A percentile compares a stretch with the other conserved stretches of the same genome.
Evolutionary conservation across 768 basidiomycete species (phyloP).

Genomic region (Lactarius akahatsu): DNA sequence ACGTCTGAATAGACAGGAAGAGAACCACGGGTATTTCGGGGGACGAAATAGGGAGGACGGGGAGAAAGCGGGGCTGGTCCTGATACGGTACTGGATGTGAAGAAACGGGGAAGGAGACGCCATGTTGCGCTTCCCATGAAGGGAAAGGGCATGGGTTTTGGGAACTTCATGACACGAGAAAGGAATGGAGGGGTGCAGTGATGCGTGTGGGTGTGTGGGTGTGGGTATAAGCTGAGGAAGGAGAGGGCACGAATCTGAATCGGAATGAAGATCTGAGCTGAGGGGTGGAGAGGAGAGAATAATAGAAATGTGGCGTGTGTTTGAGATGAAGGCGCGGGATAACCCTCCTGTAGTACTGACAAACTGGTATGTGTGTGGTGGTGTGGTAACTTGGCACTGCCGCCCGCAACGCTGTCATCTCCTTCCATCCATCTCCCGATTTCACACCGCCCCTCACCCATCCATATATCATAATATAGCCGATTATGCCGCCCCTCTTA

Average conservation of each 20-base stretch:
- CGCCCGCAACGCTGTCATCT: slow-evolving; percentile 24
- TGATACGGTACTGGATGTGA: slow-evolving; percentile 16
- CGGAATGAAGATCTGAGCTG: background rate
- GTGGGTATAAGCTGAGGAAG: background rate
- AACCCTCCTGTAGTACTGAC: background rate
- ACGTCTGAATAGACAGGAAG: slow-evolving; percentile 77
- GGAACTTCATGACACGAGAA: slow-evolving; percentile 14
- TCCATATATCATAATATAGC: slow-evolving; percentile 26
- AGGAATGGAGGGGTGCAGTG: background rate
- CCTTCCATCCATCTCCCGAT: slow-evolving; percentile 25
- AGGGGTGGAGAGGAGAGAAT: background rate
- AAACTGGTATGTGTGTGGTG: background rate
- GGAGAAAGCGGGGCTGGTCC: slow-evolving; percentile 10
- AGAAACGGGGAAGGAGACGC: slow-evolving; percentile 9
- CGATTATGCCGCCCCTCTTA: slow-evolving; percentile 29
- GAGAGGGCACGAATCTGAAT: slow-evolving; percentile 4
- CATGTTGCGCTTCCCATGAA: slow-evolving; percentile 1
- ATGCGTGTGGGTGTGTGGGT: background rate
- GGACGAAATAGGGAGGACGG: slow-evolving; percentile 52
- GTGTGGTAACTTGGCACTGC: slow-evolving; percentile 6
- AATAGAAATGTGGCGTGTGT: slow-evolving; percentile 14
- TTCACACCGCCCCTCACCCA: slow-evolving; percentile 28
- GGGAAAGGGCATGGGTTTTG: slow-evolving; percentile 6
- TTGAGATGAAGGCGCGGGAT: slow-evolving; percentile 13
- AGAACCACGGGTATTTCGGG: slow-evolving; percentile 62